Base-by-base conservation (phyloP, 345 rosid genomes). In the Citropsis articulata region DNA sequence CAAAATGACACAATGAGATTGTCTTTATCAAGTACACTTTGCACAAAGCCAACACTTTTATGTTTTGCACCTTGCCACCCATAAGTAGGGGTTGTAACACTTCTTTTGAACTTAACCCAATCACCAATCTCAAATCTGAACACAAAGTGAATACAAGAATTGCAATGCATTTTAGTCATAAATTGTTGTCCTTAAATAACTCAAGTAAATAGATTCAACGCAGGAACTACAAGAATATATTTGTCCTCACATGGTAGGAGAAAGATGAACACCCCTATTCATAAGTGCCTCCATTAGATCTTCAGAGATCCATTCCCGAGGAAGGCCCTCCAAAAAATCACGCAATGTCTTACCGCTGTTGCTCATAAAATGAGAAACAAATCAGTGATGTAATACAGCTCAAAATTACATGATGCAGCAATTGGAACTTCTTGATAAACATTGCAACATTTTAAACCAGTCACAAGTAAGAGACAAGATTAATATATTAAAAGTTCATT, bases 251-350 rank as follows among this genome's bases (percentile, higher is more conserved):
- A 86, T 74, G 79, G 99, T 91, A 81, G 97, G 93, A 82, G 98
- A 94, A 76, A 94, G 86, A 81, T 90, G 88, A 82, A 96, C 88
- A 78, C 97, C 97, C 78, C 90, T 91, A 84, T 84, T 87, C 56
- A 71, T 69, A 45, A 96, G 87, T 69, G 97, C 97, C 77, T 96
- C 99, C 95, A 96, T 89, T 57, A 96, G 84, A 87, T 94, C 97
- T 88, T 96, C 99, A 50, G 98, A 89, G 80, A 96, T 92, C 99
- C 99, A 96, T 79, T 94, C 98, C 68, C 99, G 94, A 31, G 97
- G 97, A 88, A 96, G 95, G 79, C 93, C 88, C 87, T 96, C 99
- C 89, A 96, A 71, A 82, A 86, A 90, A 83, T 96, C 98, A 64
- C 98, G 94, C 63, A 91, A 81, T 66, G 93, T 96, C 94, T 87